Conservation (phyloP, 2,329 filamentous ascomycete genomes). For the Scortechinia acanthostroma region DNA sequence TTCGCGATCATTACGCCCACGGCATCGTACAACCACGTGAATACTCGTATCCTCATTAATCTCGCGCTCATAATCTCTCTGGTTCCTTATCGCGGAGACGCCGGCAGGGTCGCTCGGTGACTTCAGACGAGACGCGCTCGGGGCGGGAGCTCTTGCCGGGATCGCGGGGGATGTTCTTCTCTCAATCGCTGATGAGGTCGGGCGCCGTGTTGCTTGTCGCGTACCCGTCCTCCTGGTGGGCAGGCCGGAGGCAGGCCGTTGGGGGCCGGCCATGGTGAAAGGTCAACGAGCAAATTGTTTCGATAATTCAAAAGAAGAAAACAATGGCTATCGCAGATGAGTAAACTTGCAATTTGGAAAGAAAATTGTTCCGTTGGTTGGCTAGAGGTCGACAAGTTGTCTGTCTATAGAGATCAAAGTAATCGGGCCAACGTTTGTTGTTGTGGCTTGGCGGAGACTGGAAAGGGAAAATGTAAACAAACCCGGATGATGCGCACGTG, state of each 20-base stretch:
- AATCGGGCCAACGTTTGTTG: too few relatives aligned
- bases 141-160: neutral
- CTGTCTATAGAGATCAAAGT: too few relatives aligned
- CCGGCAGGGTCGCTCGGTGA: neutral
- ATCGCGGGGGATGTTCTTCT: neutral
- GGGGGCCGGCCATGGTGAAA: neutral
- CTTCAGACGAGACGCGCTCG: neutral
- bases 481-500: neutral
- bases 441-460: neutral
- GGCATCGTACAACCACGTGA: constrained; percentile 90
- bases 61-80: constrained; percentile 4
- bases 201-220: neutral
- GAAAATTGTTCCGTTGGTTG: constrained; percentile 1
- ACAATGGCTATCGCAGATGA: neutral
- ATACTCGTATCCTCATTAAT: constrained; percentile 82
- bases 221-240: neutral
- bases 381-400: too few relatives aligned
- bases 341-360: neutral
- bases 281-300: neutral
- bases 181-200: neutral
- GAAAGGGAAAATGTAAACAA: neutral
- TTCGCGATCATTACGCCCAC: constrained; percentile 86
- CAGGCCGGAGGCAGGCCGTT: neutral
- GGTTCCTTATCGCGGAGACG: constrained; percentile 1
- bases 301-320: neutral